Percentiles rank a stretch among this genome's conserved stretches.
Evolutionary conservation across 1,284 basidiomycete species (phyloP).

Genomic region (Paramarasmius palmivorus): DNA sequence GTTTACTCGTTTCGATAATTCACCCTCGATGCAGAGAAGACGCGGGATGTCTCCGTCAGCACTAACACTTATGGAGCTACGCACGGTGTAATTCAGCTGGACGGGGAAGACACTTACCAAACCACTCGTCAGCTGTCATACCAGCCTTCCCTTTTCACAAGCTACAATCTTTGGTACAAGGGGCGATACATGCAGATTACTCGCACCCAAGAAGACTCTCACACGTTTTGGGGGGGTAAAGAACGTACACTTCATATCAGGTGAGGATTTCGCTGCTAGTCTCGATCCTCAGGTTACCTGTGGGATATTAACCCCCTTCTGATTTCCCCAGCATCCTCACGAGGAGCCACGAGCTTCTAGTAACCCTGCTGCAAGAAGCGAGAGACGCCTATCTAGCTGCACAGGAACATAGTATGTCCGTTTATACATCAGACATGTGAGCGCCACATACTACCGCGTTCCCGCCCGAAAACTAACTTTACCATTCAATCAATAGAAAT

Average conservation of each 20-base stretch:
- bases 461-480: neutral
- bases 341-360: constrained; percentile 45
- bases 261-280: constrained; percentile 26
- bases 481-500: constrained; percentile 18
- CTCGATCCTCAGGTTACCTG: no score
- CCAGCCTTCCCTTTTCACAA: constrained; percentile 44
- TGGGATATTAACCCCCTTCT: no score
- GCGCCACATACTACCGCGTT: constrained; percentile 16
- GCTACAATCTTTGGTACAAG: constrained; percentile 52
- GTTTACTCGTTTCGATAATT: neutral
- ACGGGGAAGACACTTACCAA: constrained; percentile 29
- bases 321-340: constrained; percentile 47
- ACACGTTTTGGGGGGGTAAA: constrained; percentile 29
- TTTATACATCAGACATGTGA: constrained; percentile 55
- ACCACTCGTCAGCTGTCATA: constrained; percentile 40
- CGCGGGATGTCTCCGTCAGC: constrained; percentile 54
- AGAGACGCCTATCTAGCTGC: constrained; percentile 51
- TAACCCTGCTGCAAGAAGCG: constrained; percentile 55
- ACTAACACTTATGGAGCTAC: constrained; percentile 40
- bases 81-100: constrained; percentile 35
- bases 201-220: constrained; percentile 33
- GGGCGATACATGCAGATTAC: constrained; percentile 46
- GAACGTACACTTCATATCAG: constrained; percentile 39
- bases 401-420: constrained; percentile 52
- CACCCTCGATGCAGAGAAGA: constrained; percentile 30